These are phyloP conservation scores for Sporormia fimetaria DNA, from an alignment of 495 filamentous ascomycete genomes.

Conservation along the genomic window DNA sequence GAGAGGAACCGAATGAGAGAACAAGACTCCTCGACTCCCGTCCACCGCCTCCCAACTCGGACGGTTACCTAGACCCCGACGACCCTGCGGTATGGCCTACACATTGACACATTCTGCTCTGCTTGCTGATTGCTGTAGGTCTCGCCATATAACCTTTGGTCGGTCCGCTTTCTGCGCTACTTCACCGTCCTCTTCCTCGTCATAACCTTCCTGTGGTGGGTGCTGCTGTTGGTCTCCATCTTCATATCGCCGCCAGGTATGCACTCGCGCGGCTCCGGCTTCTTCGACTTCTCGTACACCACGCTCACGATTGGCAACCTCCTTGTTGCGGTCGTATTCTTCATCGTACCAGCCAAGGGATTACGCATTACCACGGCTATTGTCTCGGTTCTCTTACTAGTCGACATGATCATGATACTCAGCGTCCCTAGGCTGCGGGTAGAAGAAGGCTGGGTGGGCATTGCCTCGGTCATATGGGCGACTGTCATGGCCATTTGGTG, in stretches of 20 bases:
- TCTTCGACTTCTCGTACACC: slow-evolving; percentile 61
- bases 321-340: slow-evolving; percentile 71
- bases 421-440: slow-evolving; percentile 56
- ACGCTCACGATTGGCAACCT: slow-evolving; percentile 47
- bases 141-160: slow-evolving; percentile 91
- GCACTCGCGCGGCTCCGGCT: slow-evolving; percentile 76
- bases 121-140: slow-evolving; percentile 42
- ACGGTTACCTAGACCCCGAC: slow-evolving; percentile 73
- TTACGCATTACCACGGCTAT: slow-evolving; percentile 58
- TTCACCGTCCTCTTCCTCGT: slow-evolving; percentile 60
- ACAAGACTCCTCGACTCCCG: slow-evolving; percentile 53
- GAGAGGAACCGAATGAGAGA: slow-evolving; percentile 51
- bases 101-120: no score
- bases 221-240: slow-evolving; percentile 66
- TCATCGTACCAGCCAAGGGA: slow-evolving; percentile 64
- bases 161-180: slow-evolving; percentile 64
- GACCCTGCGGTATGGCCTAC: slow-evolving; percentile 68
- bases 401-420: slow-evolving; percentile 69
- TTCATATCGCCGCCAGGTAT: slow-evolving; percentile 83
- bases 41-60: slow-evolving; percentile 36
- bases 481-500: slow-evolving; percentile 52
- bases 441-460: slow-evolving; percentile 86
- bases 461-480: slow-evolving; percentile 72
- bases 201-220: slow-evolving; percentile 82
- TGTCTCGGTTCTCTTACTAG: slow-evolving; percentile 57